A percentile compares a stretch with the other conserved stretches of the same genome.
Evolutionary conservation across 352 stramenopile genomes (phyloP).

Genomic region (Globisporangium nagaii): DNA sequence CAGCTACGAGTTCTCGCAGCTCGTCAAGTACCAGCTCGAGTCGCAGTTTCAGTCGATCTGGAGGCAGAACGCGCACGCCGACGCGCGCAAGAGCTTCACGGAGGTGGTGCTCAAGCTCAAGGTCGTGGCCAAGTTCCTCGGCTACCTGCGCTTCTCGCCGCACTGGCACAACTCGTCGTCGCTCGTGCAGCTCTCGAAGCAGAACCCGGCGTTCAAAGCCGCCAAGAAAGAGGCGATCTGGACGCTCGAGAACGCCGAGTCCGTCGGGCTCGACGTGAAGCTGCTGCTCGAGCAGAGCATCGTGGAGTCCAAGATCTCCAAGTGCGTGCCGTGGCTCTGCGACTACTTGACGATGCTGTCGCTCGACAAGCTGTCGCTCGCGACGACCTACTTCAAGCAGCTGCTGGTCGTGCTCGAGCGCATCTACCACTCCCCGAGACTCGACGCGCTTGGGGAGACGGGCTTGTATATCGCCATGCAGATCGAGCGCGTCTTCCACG

Average conservation of each 20-base stretch:
- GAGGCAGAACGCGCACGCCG: slow-evolving; percentile 12
- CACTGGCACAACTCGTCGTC: slow-evolving; percentile 49
- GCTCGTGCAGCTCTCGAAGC: slow-evolving; percentile 16
- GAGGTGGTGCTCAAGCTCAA: slow-evolving; percentile 55
- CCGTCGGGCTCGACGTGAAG: slow-evolving; percentile 37
- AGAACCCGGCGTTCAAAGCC: slow-evolving; percentile 47
- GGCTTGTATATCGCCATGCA: slow-evolving; percentile 52
- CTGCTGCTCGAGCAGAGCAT: slow-evolving; percentile 41
- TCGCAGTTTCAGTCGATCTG: slow-evolving; percentile 37
- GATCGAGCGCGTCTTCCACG: slow-evolving; percentile 51
- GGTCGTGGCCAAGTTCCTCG: slow-evolving; percentile 64
- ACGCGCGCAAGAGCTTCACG: slow-evolving; percentile 55
- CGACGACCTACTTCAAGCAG: slow-evolving; percentile 46
- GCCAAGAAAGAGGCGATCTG: slow-evolving; percentile 42
- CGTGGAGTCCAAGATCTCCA: slow-evolving; percentile 27
- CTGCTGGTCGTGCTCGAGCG: slow-evolving; percentile 34
- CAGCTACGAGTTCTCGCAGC: slow-evolving; percentile 52
- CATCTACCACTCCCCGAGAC: slow-evolving; percentile 37
- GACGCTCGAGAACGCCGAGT: slow-evolving; percentile 32
- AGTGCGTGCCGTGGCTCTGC: slow-evolving; percentile 59
- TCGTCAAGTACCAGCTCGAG: slow-evolving; percentile 54
- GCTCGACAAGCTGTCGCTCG: slow-evolving; percentile 38
- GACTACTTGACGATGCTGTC: slow-evolving; percentile 64
- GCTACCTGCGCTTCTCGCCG: slow-evolving; percentile 53
- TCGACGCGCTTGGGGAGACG: slow-evolving; percentile 44